Evolutionary conservation across 805 yeast genomes (phyloP), one percentile per base, ranked within the genome.

Genomic region (Candida bentonensis): DNA sequence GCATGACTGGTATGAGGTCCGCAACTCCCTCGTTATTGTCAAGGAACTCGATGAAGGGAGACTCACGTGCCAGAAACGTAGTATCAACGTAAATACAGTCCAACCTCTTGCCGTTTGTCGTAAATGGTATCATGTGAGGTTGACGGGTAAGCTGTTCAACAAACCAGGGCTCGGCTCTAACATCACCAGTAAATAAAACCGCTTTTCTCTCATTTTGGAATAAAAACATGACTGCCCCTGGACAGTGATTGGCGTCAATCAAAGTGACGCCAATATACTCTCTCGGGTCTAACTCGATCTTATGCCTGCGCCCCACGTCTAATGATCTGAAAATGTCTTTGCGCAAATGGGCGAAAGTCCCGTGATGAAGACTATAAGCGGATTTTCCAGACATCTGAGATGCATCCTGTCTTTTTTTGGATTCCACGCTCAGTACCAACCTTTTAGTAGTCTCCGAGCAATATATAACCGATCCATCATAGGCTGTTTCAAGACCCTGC

Each of bases 91-190:
- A 77, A 4, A 77, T 56, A 41, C 66, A 66, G 42, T 72, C 70
- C 9, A 73, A 53, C 1, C 47, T 44, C 21, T 56, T 61, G 2
- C 56, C 39, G 1, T 67, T 65, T 2, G 52, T 44, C 4, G 58
- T 51, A 47, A 65, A 77, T 0, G 78, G 76, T 15, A 64, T 51
- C 11, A 77, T 49, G 3, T 52, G 48, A 1, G 72, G 70, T 42
- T 68, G 66, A 23, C 60, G 62, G 1, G 49, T 47, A n/a, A 70
- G 51, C 11, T 60, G 45, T 15, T 66, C 60, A 1, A 67, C 55
- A 70, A 76, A 74, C 74, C 76, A 72, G 1, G 48, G 40, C 53
- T 77, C 82, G 4, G 78, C 78, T 22, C 80, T 59, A 7, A 74
- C 45, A 51, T 77, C 82, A 2, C 82, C 82, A 0, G 82, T 76